phyloP scores from a whole-genome alignment of 139 green algal species.

The Picochlorum sp. region DNA sequence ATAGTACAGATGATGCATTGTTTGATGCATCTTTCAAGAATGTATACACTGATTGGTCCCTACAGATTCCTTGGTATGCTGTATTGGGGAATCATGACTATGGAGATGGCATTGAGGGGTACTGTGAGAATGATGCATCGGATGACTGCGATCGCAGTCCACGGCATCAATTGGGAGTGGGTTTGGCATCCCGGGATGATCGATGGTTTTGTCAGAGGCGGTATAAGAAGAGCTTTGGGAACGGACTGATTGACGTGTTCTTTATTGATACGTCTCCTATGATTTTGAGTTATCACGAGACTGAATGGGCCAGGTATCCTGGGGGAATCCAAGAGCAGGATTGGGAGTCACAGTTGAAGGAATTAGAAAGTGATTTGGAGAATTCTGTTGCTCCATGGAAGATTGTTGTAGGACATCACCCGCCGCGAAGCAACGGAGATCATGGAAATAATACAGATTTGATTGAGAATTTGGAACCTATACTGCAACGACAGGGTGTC shows the following conservation, averaged over 20 bases:
- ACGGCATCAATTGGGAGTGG: conserved; percentile 26
- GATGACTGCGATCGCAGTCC: conserved; percentile 41
- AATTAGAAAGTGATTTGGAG: conserved; percentile 25
- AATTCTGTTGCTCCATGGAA: conserved; percentile 35
- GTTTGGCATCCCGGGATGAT: conserved; percentile 5
- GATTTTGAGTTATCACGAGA: conserved; percentile 24
- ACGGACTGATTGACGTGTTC: conserved; percentile 48
- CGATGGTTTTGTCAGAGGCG: conserved; percentile 45
- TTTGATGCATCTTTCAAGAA: conserved; percentile 11
- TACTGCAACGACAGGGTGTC: conserved; percentile 16
- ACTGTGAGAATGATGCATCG: neutral
- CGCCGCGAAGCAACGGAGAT: conserved; percentile 2
- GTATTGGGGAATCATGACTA: conserved; percentile 47
- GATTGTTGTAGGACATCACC: conserved; percentile 63
- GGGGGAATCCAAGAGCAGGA: conserved; percentile 42
- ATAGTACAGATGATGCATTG: conserved; percentile 8
- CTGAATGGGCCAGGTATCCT: conserved; percentile 33
- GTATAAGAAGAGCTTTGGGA: conserved; percentile 13
- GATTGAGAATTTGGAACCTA: conserved; percentile 22
- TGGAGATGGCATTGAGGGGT: conserved; percentile 10
- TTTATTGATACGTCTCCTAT: conserved; percentile 64
- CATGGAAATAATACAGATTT: conserved; percentile 11
- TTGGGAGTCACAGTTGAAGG: conserved; percentile 13
- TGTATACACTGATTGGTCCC: neutral
- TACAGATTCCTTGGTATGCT: conserved; percentile 50